Conservation (phyloP, 2,329 filamentous ascomycete species). For the Aquanectria penicillioides region DNA sequence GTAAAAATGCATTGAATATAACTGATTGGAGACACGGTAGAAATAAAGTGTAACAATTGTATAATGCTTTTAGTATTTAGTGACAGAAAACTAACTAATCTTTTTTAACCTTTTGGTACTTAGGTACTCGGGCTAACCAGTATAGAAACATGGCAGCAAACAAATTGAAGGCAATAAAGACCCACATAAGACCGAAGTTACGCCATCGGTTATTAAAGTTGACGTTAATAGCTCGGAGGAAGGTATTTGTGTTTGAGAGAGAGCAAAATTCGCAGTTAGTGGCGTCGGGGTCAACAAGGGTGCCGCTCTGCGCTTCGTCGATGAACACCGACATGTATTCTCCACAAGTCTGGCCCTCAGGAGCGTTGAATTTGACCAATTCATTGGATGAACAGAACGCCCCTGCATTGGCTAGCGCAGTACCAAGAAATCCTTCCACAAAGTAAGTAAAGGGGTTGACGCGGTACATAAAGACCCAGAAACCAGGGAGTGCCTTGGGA, state of each 20-base stretch:
- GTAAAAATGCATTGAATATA: too few relatives aligned
- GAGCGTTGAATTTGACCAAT: slow-evolving; percentile 68
- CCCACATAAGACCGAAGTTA: slow-evolving; percentile 65
- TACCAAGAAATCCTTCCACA: slow-evolving; percentile 70
- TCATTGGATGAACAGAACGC: slow-evolving; percentile 73
- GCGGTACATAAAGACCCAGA: slow-evolving; percentile 83
- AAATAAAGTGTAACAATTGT: too few relatives aligned
- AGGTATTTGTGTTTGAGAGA: slow-evolving; percentile 50
- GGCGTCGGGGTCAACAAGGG: slow-evolving; percentile 42
- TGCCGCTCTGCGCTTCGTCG: slow-evolving; percentile 54
- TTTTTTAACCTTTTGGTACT: slow-evolving; percentile 28
- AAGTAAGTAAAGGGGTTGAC: slow-evolving; percentile 80
- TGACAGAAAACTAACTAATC: too few relatives aligned
- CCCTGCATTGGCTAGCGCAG: slow-evolving; percentile 68
- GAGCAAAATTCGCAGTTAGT: slow-evolving; percentile 57
- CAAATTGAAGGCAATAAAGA: slow-evolving; percentile 63
- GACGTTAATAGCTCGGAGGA: slow-evolving; percentile 53
- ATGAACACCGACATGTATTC: slow-evolving; percentile 63
- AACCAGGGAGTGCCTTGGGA: slow-evolving; percentile 70
- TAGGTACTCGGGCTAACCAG: slow-evolving; percentile 53
- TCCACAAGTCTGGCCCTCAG: slow-evolving; percentile 60
- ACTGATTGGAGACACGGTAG: too few relatives aligned
- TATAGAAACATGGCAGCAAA: slow-evolving; percentile 59
- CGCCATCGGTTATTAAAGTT: slow-evolving; percentile 63
- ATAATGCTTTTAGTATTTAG: too few relatives aligned